These are phyloP conservation scores for Boletus tylopilopsis DNA, from an alignment of 768 basidiomycete species.

Conservation along the genomic window DNA sequence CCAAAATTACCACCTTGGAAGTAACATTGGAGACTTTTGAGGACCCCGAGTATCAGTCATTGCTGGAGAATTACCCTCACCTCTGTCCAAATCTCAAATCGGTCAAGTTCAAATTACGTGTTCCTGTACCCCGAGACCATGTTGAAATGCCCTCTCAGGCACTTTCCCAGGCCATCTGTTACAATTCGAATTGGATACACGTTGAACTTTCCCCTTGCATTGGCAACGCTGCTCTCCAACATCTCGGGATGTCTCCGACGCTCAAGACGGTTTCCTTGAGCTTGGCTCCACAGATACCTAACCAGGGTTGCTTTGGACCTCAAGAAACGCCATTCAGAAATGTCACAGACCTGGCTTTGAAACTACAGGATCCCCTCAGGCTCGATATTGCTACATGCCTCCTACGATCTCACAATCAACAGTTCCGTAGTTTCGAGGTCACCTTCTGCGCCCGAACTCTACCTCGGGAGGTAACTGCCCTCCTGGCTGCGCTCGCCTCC, in stretches of 20 bases:
- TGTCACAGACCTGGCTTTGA: neutral
- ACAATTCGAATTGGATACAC: neutral
- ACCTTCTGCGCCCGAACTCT: neutral
- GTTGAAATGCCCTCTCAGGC: no score
- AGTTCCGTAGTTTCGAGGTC: neutral
- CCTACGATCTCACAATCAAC: neutral
- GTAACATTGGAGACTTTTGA: neutral
- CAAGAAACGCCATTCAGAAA: neutral
- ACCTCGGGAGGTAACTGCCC: neutral
- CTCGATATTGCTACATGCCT: neutral
- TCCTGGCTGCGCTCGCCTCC: neutral
- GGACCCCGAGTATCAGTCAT: neutral
- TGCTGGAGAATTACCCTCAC: neutral
- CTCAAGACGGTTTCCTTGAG: slow-evolving; percentile 1
- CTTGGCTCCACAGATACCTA: neutral
- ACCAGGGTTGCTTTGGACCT: neutral
- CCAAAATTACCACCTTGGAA: neutral
- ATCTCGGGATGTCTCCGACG: neutral
- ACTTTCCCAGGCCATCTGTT: neutral
- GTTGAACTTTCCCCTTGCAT: neutral
- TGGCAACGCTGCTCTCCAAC: neutral
- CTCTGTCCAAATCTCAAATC: slow-evolving; percentile 1
- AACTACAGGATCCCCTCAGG: neutral
- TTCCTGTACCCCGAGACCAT: no score
- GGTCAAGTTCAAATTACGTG: no score